These are phyloP conservation scores for Mortierella alpina DNA, from an alignment of 192 early-diverging fungal genomes.

Conservation along the genomic window DNA sequence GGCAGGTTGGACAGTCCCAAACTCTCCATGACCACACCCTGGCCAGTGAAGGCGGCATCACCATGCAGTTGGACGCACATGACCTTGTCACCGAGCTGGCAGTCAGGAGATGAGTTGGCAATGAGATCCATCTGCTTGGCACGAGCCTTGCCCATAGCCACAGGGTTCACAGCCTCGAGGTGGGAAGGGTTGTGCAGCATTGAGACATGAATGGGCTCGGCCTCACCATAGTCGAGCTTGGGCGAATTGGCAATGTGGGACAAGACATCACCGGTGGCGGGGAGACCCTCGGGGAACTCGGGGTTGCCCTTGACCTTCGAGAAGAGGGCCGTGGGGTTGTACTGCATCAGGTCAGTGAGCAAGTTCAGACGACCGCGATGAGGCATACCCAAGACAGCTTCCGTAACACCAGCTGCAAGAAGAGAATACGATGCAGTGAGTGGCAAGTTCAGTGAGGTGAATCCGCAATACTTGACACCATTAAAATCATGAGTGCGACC, in stretches of 20 bases:
- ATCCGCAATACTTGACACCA: constrained; percentile 9
- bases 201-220: constrained; percentile 79
- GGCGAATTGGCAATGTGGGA: constrained; percentile 87
- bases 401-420: constrained; percentile 75
- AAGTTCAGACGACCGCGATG: constrained; percentile 97
- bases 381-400: constrained; percentile 94
- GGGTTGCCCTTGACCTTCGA: constrained; percentile 94
- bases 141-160: constrained; percentile 94
- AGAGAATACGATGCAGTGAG: neutral
- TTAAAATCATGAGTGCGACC: neutral
- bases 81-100: constrained; percentile 91
- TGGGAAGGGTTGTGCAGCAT: constrained; percentile 98
- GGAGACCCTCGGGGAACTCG: constrained; percentile 83
- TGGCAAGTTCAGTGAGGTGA: neutral
- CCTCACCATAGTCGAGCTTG: constrained; percentile 76
- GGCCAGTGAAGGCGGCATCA: constrained; percentile 89
- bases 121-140: constrained; percentile 90
- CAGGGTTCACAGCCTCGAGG: constrained; percentile 96
- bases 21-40: constrained; percentile 97
- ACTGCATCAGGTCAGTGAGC: constrained; percentile 88
- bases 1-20: constrained; percentile 95
- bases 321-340: constrained; percentile 84
- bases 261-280: constrained; percentile 91
- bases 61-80: constrained; percentile 97
- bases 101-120: constrained; percentile 71